Conservation (phyloP, 75 land plant species). For the Gnetum montanum region DNA sequence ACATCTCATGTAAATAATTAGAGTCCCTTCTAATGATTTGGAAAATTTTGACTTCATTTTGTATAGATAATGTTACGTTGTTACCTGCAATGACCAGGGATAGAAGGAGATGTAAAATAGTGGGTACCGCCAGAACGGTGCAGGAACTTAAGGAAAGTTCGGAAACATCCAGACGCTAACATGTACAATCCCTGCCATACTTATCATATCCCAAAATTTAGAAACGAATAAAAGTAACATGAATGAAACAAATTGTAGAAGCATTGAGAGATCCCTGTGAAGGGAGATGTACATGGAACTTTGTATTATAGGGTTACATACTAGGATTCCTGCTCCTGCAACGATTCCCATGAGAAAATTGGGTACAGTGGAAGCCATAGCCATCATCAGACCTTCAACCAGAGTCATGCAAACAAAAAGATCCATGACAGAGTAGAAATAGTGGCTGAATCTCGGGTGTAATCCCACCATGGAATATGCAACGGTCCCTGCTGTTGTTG, state of each 20-base stretch:
- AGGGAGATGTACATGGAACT: not conserved
- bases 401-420: conserved; percentile 13
- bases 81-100: conserved; percentile 7
- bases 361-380: conserved; percentile 25
- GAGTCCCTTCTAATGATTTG: too few species aligned
- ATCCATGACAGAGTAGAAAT: conserved; percentile 16
- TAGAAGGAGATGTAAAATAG: conserved; percentile 9
- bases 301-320: not conserved
- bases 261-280: not conserved
- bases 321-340: conserved; percentile 26
- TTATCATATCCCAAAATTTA: not conserved
- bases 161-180: conserved; percentile 19
- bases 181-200: conserved; percentile 18
- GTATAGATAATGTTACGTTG: too few species aligned
- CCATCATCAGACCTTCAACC: conserved; percentile 32
- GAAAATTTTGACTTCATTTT: too few species aligned
- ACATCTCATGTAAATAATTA: too few species aligned
- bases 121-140: conserved; percentile 20
- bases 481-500: conserved; percentile 16
- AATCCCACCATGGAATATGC: conserved; percentile 21
- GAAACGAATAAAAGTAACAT: not conserved
- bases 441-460: conserved; percentile 21
- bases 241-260: not conserved
- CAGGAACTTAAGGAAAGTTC: conserved; percentile 14
- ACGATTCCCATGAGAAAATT: conserved; percentile 33